Conservation (phyloP, 2,329 filamentous ascomycete genomes). For the Akanthomyces uredinophilus region DNA sequence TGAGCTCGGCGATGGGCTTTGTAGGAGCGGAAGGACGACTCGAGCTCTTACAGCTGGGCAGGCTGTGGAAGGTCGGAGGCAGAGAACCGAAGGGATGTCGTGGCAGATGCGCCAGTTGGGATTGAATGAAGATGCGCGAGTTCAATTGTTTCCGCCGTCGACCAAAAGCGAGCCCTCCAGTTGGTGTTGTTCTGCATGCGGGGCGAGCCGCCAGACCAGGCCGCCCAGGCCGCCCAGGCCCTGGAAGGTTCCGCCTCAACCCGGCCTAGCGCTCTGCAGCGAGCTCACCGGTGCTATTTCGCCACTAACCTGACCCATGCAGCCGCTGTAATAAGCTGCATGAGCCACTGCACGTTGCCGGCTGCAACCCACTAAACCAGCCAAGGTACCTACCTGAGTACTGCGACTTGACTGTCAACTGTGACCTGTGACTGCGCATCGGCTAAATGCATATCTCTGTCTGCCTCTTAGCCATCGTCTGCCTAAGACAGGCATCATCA, state of each 20-base stretch:
- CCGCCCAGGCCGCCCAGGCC: not conserved
- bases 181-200: slow-evolving; percentile 1
- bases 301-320: slow-evolving; percentile 5
- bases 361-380: not conserved
- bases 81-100: not conserved
- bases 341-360: not conserved
- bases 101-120: not conserved
- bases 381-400: too few species aligned
- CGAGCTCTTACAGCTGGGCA: not conserved
- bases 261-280: not conserved
- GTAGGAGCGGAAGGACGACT: too few species aligned
- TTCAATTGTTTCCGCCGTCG: not conserved
- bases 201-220: slow-evolving; percentile 4
- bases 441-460: slow-evolving; percentile 7
- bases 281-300: not conserved
- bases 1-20: not conserved
- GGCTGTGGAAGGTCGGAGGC: not conserved
- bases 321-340: not conserved
- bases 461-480: not conserved
- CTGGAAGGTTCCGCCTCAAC: slow-evolving; percentile 10
- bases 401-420: too few species aligned
- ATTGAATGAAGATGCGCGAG: not conserved
- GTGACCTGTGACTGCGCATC: not conserved
- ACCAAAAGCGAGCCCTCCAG: not conserved
- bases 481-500: not conserved